These are phyloP conservation scores for Phellopilus nigrolimitatus DNA, from an alignment of 1,284 basidiomycete genomes.

Conservation along the genomic window DNA sequence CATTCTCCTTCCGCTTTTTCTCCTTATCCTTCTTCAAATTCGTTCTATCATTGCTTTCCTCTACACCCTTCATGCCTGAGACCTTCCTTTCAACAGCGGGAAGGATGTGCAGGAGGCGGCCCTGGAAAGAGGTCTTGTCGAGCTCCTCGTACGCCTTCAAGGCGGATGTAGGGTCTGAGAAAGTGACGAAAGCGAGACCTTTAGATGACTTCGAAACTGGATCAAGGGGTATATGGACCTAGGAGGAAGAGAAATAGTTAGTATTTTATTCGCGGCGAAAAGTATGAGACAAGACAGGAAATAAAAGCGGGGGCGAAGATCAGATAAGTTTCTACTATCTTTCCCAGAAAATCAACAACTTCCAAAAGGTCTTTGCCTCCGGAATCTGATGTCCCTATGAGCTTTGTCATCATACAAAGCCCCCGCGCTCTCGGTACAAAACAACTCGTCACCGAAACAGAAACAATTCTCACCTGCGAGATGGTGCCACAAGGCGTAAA, in stretches of 20 bases:
- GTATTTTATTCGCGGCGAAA: not conserved
- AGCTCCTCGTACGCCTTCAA: constrained; percentile 72
- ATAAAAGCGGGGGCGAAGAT: constrained; percentile 19
- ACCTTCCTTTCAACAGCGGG: constrained; percentile 69
- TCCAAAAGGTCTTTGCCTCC: constrained; percentile 26
- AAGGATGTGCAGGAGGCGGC: constrained; percentile 86
- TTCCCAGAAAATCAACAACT: constrained; percentile 58
- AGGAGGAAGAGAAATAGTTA: constrained; percentile 19
- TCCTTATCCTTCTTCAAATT: constrained; percentile 67
- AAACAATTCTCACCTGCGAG: constrained; percentile 52
- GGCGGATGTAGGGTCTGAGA: constrained; percentile 60
- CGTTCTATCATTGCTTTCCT: constrained; percentile 41
- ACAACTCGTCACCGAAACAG: constrained; percentile 5
- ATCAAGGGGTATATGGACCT: constrained; percentile 86
- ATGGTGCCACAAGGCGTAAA: constrained; percentile 74
- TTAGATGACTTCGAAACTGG: constrained; percentile 63
- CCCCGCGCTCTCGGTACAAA: not conserved
- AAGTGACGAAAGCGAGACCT: constrained; percentile 85
- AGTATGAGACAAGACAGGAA: constrained; percentile 16
- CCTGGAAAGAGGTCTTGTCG: constrained; percentile 89
- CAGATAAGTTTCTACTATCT: constrained; percentile 54
- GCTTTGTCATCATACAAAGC: constrained; percentile 41
- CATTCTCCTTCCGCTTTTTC: constrained; percentile 66
- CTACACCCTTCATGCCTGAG: constrained; percentile 36
- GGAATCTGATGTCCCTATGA: constrained; percentile 61